Conservation (phyloP, 805 yeast species). For the Lachancea quebecensis region DNA sequence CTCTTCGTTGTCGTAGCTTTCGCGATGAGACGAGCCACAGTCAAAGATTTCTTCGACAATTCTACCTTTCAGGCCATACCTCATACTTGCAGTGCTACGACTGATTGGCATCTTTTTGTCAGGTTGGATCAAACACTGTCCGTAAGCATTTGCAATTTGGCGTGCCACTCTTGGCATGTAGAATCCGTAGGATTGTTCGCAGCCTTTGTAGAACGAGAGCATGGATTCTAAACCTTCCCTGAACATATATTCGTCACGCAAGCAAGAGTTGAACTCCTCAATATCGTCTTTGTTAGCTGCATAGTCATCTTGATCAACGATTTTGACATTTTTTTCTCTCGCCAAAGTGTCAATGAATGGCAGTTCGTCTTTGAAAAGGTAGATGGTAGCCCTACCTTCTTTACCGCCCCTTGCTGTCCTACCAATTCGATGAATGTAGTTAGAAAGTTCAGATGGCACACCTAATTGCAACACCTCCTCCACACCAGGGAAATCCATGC, state of each 20-base stretch:
- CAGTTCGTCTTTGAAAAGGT: constrained; percentile 49
- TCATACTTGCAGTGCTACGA: constrained; percentile 11
- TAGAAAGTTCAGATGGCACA: constrained; percentile 65
- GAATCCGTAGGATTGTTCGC: constrained; percentile 29
- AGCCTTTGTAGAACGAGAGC: constrained; percentile 34
- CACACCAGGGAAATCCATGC: constrained; percentile 89
- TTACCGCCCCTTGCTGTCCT: constrained; percentile 93
- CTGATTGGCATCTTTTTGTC: constrained; percentile 18
- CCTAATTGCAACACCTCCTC: constrained; percentile 80
- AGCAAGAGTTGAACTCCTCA: constrained; percentile 21
- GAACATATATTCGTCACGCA: constrained; percentile 24
- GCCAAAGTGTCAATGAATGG: constrained; percentile 47
- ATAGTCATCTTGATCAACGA: constrained; percentile 39
- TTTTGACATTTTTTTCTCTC: constrained; percentile 46
- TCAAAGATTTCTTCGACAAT: constrained; percentile 21
- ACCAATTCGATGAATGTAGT: constrained; percentile 88
- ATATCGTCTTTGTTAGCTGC: constrained; percentile 30
- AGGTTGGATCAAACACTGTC: constrained; percentile 20
- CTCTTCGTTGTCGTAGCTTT: background rate
- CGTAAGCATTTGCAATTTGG: constrained; percentile 22
- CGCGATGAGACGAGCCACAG: constrained; percentile 5
- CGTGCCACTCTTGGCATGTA: constrained; percentile 18
- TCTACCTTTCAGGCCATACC: constrained; percentile 20
- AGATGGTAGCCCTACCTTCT: constrained; percentile 62
- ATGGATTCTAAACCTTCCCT: constrained; percentile 31